Percentiles rank a stretch among this genome's conserved stretches.
Evolutionary conservation across 176 grass and related monocot genomes (phyloP).

Genomic region (Oryza meyeriana): DNA sequence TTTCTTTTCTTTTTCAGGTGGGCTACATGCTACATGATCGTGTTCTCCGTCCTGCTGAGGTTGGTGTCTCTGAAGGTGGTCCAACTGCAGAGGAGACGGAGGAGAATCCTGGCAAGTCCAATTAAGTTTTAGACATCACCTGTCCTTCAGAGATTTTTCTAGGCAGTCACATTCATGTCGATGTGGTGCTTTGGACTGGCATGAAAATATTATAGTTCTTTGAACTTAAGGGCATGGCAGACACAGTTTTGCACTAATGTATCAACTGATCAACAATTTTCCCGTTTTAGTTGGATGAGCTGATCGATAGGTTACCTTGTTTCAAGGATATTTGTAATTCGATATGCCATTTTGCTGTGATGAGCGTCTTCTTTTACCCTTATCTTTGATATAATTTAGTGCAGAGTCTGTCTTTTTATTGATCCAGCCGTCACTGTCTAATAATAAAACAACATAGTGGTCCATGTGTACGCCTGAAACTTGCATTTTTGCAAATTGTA

Average conservation of each 20-base stretch:
- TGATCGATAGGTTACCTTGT: slow-evolving; percentile 1
- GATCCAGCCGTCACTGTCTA: background rate
- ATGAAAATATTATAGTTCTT: background rate
- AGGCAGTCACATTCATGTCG: background rate
- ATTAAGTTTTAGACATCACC: background rate
- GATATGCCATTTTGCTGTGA: slow-evolving; percentile 21
- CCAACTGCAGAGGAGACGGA: slow-evolving; percentile 23
- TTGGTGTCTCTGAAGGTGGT: slow-evolving; percentile 45
- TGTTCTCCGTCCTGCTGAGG: slow-evolving; percentile 61
- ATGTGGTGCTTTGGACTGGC: background rate
- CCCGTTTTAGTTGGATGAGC: slow-evolving; percentile 1
- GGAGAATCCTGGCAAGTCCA: slow-evolving; percentile 9
- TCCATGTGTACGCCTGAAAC: background rate
- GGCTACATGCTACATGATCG: slow-evolving; percentile 66
- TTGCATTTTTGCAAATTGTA: background rate
- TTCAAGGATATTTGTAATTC: background rate
- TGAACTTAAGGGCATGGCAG: background rate
- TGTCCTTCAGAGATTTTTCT: background rate
- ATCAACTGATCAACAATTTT: background rate
- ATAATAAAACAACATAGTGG: slow-evolving; percentile 18
- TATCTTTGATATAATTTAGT: background rate
- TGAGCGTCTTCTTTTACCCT: background rate
- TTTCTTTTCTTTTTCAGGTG: slow-evolving; percentile 23
- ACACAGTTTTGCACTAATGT: background rate
- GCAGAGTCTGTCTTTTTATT: background rate